These are phyloP conservation scores for Penicillium janthinellum DNA, from an alignment of 2,329 filamentous ascomycete genomes.

Conservation along the genomic window DNA sequence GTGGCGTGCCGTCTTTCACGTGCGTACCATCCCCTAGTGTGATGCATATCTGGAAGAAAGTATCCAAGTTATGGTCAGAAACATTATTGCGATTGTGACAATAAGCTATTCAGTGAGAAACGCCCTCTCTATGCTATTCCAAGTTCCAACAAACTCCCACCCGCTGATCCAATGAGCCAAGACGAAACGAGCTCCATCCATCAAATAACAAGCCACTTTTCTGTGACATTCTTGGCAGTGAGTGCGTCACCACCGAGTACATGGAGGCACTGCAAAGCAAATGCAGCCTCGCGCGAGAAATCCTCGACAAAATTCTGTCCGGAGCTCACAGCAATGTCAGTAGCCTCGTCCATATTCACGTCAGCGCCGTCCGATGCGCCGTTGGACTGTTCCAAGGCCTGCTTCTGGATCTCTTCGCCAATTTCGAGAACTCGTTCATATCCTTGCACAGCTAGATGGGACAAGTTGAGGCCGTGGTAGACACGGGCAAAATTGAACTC, in stretches of 20 bases:
- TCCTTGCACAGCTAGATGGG: conserved; percentile 70
- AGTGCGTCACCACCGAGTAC: conserved; percentile 64
- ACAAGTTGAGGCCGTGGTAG: conserved; percentile 74
- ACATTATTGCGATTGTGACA: neutral
- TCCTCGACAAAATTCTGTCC: conserved; percentile 52
- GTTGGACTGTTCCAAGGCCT: conserved; percentile 26
- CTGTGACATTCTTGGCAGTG: conserved; percentile 62
- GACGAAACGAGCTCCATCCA: conserved; percentile 10
- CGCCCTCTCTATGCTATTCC: neutral
- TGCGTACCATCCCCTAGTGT: neutral
- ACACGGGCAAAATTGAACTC: conserved; percentile 78
- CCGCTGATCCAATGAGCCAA: neutral
- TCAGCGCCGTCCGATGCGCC: conserved; percentile 49
- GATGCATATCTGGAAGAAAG: neutral
- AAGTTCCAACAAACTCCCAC: neutral
- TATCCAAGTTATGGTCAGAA: neutral
- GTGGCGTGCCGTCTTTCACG: neutral
- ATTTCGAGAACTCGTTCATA: conserved; percentile 65
- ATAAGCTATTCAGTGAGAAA: neutral
- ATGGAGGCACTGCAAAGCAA: conserved; percentile 70
- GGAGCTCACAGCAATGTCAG: conserved; percentile 3
- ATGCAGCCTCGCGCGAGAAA: conserved; percentile 70
- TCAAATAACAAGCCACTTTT: conserved; percentile 59
- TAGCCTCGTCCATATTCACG: conserved; percentile 26
- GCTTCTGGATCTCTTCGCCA: conserved; percentile 48